Base-by-base conservation (phyloP, 805 yeast species). In the Nakazawaea pomicola region DNA sequence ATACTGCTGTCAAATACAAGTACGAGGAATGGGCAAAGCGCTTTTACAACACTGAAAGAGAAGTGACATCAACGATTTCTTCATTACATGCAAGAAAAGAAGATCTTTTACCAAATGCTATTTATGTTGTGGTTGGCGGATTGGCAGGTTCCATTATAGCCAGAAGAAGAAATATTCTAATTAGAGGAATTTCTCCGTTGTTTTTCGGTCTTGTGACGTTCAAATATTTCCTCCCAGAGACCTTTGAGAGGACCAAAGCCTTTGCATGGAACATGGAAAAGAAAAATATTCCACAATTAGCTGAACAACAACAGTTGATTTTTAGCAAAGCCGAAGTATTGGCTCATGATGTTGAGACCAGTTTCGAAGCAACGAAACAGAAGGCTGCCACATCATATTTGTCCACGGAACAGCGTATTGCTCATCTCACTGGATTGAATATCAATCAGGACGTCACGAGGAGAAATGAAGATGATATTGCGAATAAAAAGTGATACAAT, bases 111-210 rank as follows among this genome's bases (percentile, higher is more conserved):
- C 93, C 95, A 11, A 83, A 82, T 47, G 61, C 79, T 3, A 60
- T 85, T 23, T 88, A 85, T 56, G 68, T 88, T 29, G 55, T 78
- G 8, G 74, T 86, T 21, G 89, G 87, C 11, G 71, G 78, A 2
- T 67, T 88, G 41, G 64, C 87, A 6, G 95, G 95, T 29, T 73
- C 83, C 34, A 80, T 87, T 39, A 51, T 80, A 37, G 76, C 93
- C 2, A 83, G 95, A 53, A 77, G 80, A 51, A 70, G 83, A 44
- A 77, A 77, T 43, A 49, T 80, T 17, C 39, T 80, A 2, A 54
- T 83, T 10, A 76, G 80, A 52, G 65, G 70, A 3, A 46, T 72
- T 1, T 62, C 74, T 12, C 95, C 95, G 1, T 42, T 80, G 2
- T 61, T 66, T 0, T 69, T 82, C 40, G 93, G 90, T 11, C 46